A percentile compares a stretch with the other conserved stretches of the same genome.
phyloP scores from a whole-genome alignment of 257 asterid genomes.

The Coffea canephora region DNA sequence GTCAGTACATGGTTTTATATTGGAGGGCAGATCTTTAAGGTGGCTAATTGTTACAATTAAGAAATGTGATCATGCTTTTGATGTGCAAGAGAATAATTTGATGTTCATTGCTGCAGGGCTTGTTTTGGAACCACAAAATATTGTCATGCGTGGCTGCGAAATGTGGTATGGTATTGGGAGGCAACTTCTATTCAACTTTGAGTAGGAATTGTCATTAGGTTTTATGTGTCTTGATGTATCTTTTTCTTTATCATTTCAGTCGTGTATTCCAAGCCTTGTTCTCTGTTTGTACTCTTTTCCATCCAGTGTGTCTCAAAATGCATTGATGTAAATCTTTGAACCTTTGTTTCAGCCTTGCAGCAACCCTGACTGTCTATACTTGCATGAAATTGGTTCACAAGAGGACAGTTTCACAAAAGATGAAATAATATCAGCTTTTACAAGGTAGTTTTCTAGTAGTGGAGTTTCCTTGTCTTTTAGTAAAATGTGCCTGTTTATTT shows the following conservation, averaged over 20 bases:
- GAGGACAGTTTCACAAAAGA: slow-evolving; percentile 93
- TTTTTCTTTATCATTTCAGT: slow-evolving; percentile 3
- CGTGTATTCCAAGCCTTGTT: not conserved
- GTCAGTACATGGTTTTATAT: slow-evolving; percentile 81
- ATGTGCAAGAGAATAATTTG: slow-evolving; percentile 18
- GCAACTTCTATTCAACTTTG: slow-evolving; percentile 1
- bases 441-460: slow-evolving; percentile 50
- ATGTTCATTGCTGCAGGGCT: slow-evolving; percentile 59
- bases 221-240: not conserved
- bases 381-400: slow-evolving; percentile 84
- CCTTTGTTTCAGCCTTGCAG: slow-evolving; percentile 71
- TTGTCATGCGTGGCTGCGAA: slow-evolving; percentile 92
- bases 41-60: slow-evolving; percentile 23
- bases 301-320: not conserved
- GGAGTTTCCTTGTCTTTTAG: not conserved
- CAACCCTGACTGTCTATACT: slow-evolving; percentile 84
- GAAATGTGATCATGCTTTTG: not conserved
- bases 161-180: slow-evolving; percentile 48
- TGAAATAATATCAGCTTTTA: slow-evolving; percentile 80
- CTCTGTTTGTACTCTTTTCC: not conserved
- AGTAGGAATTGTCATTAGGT: not conserved
- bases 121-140: slow-evolving; percentile 91
- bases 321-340: not conserved
- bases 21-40: slow-evolving; percentile 84
- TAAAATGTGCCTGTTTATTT: not conserved